A percentile compares a stretch with the other conserved stretches of the same genome.
These are phyloP conservation scores for Eragrostis nindensis DNA, from an alignment of 176 grass and related monocot genomes.

Conservation along the genomic window DNA sequence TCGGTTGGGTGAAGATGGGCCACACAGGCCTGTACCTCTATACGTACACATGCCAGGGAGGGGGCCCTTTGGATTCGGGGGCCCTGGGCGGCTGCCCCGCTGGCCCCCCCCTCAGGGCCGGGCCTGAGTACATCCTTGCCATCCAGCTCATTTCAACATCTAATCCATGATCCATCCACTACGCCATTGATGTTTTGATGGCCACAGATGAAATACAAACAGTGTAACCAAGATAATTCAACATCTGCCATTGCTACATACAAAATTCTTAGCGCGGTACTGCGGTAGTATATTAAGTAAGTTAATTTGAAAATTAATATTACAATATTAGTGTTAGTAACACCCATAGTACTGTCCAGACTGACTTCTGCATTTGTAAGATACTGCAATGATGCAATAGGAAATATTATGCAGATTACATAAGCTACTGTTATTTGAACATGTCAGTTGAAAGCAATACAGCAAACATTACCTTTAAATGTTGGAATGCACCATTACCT, in stretches of 20 bases:
- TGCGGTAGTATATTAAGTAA: not conserved
- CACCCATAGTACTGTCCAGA: not conserved
- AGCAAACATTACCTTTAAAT: slow-evolving; percentile 68
- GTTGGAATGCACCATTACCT: slow-evolving; percentile 65
- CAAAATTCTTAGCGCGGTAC: slow-evolving; percentile 17
- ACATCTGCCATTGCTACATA: not conserved
- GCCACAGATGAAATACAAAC: slow-evolving; percentile 11
- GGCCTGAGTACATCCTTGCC: not conserved
- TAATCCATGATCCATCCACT: slow-evolving; percentile 15
- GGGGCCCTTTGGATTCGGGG: too few species aligned
- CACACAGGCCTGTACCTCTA: too few species aligned
- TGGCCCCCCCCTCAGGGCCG: too few species aligned
- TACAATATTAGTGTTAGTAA: slow-evolving; percentile 22
- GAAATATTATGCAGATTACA: slow-evolving; percentile 13
- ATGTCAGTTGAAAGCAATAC: not conserved
- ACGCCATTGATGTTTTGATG: slow-evolving; percentile 19
- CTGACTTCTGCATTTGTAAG: slow-evolving; percentile 11
- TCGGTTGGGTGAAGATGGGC: too few species aligned
- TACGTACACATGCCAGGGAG: too few species aligned
- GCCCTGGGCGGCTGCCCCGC: too few species aligned
- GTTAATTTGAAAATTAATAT: not conserved
- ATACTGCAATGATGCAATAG: not conserved
- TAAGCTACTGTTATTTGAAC: not conserved
- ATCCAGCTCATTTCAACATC: slow-evolving; percentile 2
- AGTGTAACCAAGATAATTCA: slow-evolving; percentile 8